Conservation (phyloP, 2,329 filamentous ascomycete genomes). For the Tolypocladium ophioglossoides region DNA sequence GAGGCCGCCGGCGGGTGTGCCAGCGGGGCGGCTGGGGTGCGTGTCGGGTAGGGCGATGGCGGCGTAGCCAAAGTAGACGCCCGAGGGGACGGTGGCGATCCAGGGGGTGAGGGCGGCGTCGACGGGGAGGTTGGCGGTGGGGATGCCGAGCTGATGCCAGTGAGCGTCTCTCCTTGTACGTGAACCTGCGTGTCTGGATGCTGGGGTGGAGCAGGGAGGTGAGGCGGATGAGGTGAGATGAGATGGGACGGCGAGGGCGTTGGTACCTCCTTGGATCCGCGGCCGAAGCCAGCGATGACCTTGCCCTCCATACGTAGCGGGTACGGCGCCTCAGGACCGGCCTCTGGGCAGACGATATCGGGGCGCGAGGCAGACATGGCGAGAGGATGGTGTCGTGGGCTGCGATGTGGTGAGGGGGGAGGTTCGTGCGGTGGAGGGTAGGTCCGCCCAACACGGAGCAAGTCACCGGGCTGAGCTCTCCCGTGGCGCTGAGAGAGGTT, state of each 20-base stretch:
- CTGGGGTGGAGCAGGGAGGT: no score
- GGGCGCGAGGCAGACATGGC: slow-evolving; percentile 38
- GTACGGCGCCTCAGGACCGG: slow-evolving; percentile 67
- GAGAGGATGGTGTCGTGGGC: background rate
- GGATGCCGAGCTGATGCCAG: slow-evolving; percentile 68
- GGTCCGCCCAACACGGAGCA: background rate
- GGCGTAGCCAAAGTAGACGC: slow-evolving; percentile 92
- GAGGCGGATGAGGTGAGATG: background rate
- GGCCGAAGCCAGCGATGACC: slow-evolving; percentile 87
- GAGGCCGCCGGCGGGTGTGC: slow-evolving; percentile 4
- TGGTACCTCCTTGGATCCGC: slow-evolving; percentile 78
- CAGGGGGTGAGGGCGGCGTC: slow-evolving; percentile 49
- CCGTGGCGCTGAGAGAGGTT: background rate
- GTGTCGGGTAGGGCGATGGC: slow-evolving; percentile 49
- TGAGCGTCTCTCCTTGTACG: background rate
- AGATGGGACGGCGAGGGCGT: slow-evolving; percentile 8
- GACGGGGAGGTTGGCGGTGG: slow-evolving; percentile 85
- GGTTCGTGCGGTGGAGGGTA: background rate
- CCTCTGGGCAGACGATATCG: slow-evolving; percentile 59
- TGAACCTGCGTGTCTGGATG: no score
- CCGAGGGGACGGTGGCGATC: slow-evolving; percentile 56
- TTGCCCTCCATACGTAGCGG: slow-evolving; percentile 75
- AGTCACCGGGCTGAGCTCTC: background rate
- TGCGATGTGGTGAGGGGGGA: background rate
- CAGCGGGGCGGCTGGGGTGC: slow-evolving; percentile 30